A percentile compares a stretch with the other conserved stretches of the same genome.
Evolutionary conservation across 2,329 filamentous ascomycete species (phyloP).

Genomic region (Monilinia laxa): DNA sequence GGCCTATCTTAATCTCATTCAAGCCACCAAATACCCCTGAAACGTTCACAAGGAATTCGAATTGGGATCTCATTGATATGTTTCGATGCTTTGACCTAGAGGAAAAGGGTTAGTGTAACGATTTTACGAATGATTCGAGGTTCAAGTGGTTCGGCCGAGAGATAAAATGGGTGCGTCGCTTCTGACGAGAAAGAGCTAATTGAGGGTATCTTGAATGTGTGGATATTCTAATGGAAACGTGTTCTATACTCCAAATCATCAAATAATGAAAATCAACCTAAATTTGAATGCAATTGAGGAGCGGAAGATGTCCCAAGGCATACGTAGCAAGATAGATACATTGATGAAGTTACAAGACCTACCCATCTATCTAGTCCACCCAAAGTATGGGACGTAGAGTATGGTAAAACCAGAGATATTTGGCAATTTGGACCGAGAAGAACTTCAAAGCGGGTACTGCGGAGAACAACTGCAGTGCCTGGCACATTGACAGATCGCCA

Average conservation of each 20-base stretch:
- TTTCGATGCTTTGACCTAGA: slow-evolving; percentile 2
- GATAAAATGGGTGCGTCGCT: slow-evolving; percentile 1
- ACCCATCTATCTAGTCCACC: too few species aligned
- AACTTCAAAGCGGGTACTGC: slow-evolving; percentile 14
- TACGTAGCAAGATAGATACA: too few species aligned
- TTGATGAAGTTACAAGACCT: too few species aligned
- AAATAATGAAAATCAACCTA: neutral
- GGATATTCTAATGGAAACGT: neutral
- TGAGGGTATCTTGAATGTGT: neutral
- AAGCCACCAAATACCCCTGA: slow-evolving; percentile 14
- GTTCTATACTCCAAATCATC: neutral
- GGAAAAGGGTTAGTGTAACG: neutral
- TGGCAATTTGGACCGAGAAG: neutral
- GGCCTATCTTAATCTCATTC: slow-evolving; percentile 15
- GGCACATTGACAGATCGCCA: slow-evolving; percentile 16
- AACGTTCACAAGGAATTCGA: neutral
- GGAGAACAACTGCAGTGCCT: slow-evolving; percentile 9
- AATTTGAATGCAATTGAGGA: too few species aligned
- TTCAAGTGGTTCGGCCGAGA: slow-evolving; percentile 4
- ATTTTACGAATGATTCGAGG: neutral
- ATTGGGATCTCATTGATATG: neutral
- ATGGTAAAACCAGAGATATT: neutral
- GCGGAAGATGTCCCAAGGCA: neutral
- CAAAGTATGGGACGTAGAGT: neutral
- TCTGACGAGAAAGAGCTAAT: neutral